Base-by-base conservation (phyloP, 176 grass and related monocot species). In the Hsuehochloa calcarea region DNA sequence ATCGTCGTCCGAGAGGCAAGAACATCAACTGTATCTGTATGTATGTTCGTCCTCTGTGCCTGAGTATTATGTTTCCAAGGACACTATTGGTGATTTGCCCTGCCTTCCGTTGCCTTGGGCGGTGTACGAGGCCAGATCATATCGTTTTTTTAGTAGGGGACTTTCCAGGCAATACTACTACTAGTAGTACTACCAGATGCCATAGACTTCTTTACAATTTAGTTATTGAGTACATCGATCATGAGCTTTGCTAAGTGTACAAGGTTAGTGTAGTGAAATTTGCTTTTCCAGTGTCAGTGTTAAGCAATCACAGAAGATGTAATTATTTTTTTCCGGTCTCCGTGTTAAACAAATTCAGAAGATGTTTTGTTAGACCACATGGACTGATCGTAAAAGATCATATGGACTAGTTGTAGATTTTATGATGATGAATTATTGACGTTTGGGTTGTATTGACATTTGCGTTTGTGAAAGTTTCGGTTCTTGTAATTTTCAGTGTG, bases 61-160 rank as follows among this genome's bases (percentile, higher is more conserved):
- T 59, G 5, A 13, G 47, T 59, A n/a, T 31, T 68, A 26, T 68
- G 69, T 68, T 89, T 69, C 88, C 79, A 59, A 82, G 64, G 58
- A 82, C 6, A 50, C 26, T 51, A 82, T 87, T 75, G 81, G 67
- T 84, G 68, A 74, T 72, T 69, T 70, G 77, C 61, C 60, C 15
- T 46, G 58, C 15, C 11, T 8, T 82, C 17, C 68, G 31, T 16
- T 15, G 17, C 68, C 50, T 41, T 39, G 74, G 74, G 12, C 74
- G 19, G 35, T 43, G 35, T 16, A 77, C 15, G 61, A 64, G 13
- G 27, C 61, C 27, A 64, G 27, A 34, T 6, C 13, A 65, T 65
- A 34, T 65, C 27, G 26, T 52, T 74, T 35, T 54, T 52, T 54
- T 50, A 35, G 8, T 34, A 74, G 47, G 46, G 27, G 4, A 52